Base-by-base conservation (phyloP, 1,139 yeast genomes). In the Geotrichum aggregatum region DNA sequence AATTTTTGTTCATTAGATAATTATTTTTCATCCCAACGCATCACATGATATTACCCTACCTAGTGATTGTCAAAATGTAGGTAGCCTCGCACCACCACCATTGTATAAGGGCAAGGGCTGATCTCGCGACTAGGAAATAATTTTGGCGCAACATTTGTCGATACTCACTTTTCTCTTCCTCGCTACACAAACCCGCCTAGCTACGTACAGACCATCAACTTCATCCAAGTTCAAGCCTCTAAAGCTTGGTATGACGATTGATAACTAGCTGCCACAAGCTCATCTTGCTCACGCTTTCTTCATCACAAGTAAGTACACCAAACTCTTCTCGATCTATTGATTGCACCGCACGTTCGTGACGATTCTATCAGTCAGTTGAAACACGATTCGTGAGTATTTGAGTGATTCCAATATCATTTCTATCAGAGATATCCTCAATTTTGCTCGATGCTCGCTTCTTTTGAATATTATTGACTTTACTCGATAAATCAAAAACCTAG, bases 41-140 rank as follows among this genome's bases (percentile, higher is more conserved):
- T 19, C 28, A 19, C 22, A 19, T 22, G 41, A 19, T n/a, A 34
- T 38, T 38, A 38, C 41, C 41, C 41, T 38, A 14, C 41, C 10
- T 38, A 34, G 11, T 6, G 4, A n/a, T n/a, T n/a, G n/a, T n/a
- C n/a, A n/a, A n/a, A n/a, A n/a, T n/a, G n/a, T n/a, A n/a, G 36
- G 11, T 6, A 34, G 38, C 10, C 11, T 6, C 28, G 24, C 41
- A 38, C 22, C 28, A 38, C 41, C 41, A 38, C 41, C 41, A 38
- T 14, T 7, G 14, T 24, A 19, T 6, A 38, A 38, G 24, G 41
- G 41, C 24, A 38, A 38, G 41, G 41, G 41, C 24, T 38, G 36
- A 7, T 11, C 16, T 16, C n/a, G n/a, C 36, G n/a, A n/a, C n/a
- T n/a, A 34, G 16, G 16, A 34, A 34, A n/a, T 34, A 13, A 6